Base-by-base conservation (phyloP, 2,329 filamentous ascomycete species). In the Phaeoacremonium minimum region DNA sequence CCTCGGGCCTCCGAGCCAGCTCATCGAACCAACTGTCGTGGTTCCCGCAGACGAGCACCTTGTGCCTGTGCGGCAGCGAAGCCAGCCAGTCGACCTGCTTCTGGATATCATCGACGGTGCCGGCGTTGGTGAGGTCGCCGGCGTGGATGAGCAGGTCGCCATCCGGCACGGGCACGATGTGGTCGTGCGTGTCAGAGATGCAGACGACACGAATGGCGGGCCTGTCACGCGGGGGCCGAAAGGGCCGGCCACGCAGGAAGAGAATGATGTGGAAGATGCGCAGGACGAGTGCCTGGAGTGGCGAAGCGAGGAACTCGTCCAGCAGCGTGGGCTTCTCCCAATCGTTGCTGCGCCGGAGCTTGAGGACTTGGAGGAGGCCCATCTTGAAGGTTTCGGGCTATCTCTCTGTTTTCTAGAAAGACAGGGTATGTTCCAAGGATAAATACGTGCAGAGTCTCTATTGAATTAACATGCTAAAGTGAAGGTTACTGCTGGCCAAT, bases 131-230 rank as follows among this genome's bases (percentile, higher is more conserved):
- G 51, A 95, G 69, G 62, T 97, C 91, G 26, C 91, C 91, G 3
- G 88, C 86, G 55, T 96, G 91, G 49, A 97, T 85, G 33, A 97
- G 75, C 15, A 96, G 69, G 57, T 96, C 89, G 38, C 89, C 90
- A 8, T 73, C 61, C 0, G 89, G 88, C 1, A 94, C 69, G n/a
- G 69, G 49, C 14, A 60, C 49, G 8, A 71, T 70, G 29, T 74
- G 69, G 41, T 77, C 79, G 63, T 96, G 91, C 1, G 91, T 96
- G 63, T 96, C 91, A 8, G 88, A 91, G 45, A 96, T 79, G 62
- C 87, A 95, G 45, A 96, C 86, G 17, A 96, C 73, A 41, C 81
- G 80, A 53, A 96, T 77, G 6, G 76, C 64, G 1, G 65, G 67
- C 38, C 66, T 19, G 6, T 38, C 67, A 19, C 66, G 66, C 3